A percentile compares a stretch with the other conserved stretches of the same genome.
Evolutionary conservation across 2,329 filamentous ascomycete genomes (phyloP).

Genomic region (Xylariales sp.): DNA sequence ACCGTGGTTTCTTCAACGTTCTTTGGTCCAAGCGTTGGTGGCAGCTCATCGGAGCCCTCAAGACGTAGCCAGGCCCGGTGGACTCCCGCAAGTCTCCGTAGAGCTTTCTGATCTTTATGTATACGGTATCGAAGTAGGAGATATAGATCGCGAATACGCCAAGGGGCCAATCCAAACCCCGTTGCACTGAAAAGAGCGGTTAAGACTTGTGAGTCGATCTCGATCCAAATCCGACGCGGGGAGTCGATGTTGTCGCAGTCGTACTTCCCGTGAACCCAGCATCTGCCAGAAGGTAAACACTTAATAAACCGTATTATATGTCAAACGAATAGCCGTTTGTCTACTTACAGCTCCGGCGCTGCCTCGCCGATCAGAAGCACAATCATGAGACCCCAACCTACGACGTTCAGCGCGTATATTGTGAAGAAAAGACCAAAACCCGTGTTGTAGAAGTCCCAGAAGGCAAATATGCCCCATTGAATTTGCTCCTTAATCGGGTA

Average conservation of each 20-base stretch:
- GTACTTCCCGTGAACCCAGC: constrained; percentile 60
- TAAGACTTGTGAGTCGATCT: constrained; percentile 84
- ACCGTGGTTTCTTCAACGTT: constrained; percentile 58
- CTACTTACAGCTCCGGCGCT: constrained; percentile 69
- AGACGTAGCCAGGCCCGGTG: constrained; percentile 82
- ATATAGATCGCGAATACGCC: constrained; percentile 84
- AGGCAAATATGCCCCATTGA: constrained; percentile 67
- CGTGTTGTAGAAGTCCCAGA: constrained; percentile 79
- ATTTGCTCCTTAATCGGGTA: constrained; percentile 70
- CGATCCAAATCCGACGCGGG: constrained; percentile 84
- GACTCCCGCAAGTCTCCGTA: constrained; percentile 78
- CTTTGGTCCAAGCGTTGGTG: constrained; percentile 63
- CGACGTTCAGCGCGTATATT: constrained; percentile 82
- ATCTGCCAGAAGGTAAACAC: constrained; percentile 48
- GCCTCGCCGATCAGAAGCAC: constrained; percentile 85
- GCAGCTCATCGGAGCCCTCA: constrained; percentile 70
- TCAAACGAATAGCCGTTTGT: too few species aligned
- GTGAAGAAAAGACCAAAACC: constrained; percentile 81
- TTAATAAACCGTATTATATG: too few species aligned
- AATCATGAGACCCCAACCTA: constrained; percentile 92
- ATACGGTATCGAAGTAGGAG: constrained; percentile 75
- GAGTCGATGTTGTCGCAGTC: constrained; percentile 79
- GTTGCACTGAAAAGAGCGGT: constrained; percentile 90
- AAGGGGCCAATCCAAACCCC: constrained; percentile 84
- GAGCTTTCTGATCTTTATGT: constrained; percentile 61